phyloP scores from a whole-genome alignment of 192 early-diverging fungal genomes.

The Oehlia diaphana region DNA sequence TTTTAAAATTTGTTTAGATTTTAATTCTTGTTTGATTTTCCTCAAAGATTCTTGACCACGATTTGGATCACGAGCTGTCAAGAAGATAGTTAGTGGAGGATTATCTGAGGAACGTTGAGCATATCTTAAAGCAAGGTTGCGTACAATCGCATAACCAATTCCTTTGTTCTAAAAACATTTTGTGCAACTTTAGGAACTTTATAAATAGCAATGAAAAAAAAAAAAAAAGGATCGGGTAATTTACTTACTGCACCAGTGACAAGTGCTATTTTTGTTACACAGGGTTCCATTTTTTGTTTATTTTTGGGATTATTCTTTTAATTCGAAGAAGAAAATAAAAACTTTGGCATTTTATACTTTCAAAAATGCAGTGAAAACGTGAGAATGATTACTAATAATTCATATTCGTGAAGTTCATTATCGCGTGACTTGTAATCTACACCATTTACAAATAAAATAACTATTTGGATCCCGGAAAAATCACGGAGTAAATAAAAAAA shows the following conservation, averaged over 20 bases:
- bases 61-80: slow-evolving; percentile 1
- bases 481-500: no score
- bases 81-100: neutral
- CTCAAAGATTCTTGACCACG: slow-evolving; percentile 13
- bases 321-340: no score
- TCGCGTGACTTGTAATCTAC: no score
- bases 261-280: neutral
- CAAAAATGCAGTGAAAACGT: no score
- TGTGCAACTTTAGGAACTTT: neutral
- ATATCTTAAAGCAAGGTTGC: slow-evolving; percentile 17
- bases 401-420: no score
- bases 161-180: slow-evolving; percentile 19
- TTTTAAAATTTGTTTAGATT: neutral
- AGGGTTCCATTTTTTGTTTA: no score
- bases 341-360: no score
- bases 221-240: neutral
- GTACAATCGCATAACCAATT: slow-evolving; percentile 30
- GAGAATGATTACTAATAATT: no score
- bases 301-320: no score
- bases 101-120: neutral
- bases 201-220: neutral
- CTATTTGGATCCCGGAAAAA: no score
- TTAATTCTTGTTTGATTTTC: slow-evolving; percentile 12
- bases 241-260: neutral
- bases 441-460: no score